These are phyloP conservation scores for Brettanomyces naardenensis DNA, from an alignment of 805 yeast genomes.

Conservation along the genomic window DNA sequence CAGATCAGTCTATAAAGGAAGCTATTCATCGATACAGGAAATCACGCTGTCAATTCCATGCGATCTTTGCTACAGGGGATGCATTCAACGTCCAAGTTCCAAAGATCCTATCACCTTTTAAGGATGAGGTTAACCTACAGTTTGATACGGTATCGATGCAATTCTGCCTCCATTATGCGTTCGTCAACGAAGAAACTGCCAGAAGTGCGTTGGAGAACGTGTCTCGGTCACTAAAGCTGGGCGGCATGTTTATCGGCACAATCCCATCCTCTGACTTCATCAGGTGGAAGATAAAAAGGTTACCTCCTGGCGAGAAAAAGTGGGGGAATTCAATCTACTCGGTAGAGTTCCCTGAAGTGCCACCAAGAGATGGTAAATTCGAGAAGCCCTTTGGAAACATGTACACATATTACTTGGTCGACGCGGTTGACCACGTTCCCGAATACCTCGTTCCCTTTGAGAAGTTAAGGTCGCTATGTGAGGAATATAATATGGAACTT, in stretches of 20 bases:
- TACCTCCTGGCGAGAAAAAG: constrained; percentile 41
- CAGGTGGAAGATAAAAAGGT: constrained; percentile 51
- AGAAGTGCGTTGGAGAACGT: constrained; percentile 68
- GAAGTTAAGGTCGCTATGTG: constrained; percentile 72
- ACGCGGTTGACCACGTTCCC: constrained; percentile 95
- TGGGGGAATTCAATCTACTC: constrained; percentile 86
- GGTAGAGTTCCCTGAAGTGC: constrained; percentile 71
- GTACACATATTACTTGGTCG: constrained; percentile 75
- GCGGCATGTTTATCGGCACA: constrained; percentile 89
- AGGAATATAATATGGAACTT: constrained; percentile 70
- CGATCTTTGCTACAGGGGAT: constrained; percentile 89
- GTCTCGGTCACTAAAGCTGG: constrained; percentile 63
- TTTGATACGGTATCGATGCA: constrained; percentile 87
- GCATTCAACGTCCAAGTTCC: constrained; percentile 71
- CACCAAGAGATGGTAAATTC: constrained; percentile 71
- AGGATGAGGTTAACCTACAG: constrained; percentile 55
- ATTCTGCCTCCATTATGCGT: constrained; percentile 92
- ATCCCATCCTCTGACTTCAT: constrained; percentile 89
- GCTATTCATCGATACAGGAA: constrained; percentile 68
- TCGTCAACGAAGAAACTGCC: constrained; percentile 76
- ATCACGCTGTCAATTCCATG: constrained; percentile 34
- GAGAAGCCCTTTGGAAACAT: constrained; percentile 74
- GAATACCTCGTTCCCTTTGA: constrained; percentile 97
- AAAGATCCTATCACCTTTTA: constrained; percentile 54
- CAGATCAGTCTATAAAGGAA: constrained; percentile 80